A percentile compares a stretch with the other conserved stretches of the same genome.
Evolutionary conservation across 805 yeast genomes (phyloP).

Genomic region (Wickerhamiella dianesei): DNA sequence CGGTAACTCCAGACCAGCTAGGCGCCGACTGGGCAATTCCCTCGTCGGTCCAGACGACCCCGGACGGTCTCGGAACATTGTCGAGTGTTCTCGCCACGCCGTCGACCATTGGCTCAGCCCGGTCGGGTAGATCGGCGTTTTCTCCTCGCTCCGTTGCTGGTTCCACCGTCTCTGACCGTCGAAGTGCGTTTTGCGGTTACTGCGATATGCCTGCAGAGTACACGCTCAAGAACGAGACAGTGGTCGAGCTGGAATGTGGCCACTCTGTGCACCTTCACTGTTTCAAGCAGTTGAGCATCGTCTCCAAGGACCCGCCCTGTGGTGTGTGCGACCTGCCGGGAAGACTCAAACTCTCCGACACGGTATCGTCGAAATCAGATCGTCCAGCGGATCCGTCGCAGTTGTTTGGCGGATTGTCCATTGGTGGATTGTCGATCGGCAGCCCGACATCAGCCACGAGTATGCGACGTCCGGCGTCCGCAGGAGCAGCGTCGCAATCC

Average conservation of each 20-base stretch:
- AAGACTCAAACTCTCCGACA: not conserved
- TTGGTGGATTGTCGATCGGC: not conserved
- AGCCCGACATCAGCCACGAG: too few relatives aligned
- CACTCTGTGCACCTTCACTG: slow-evolving; percentile 1
- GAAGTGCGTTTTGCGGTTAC: not conserved
- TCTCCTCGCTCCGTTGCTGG: not conserved
- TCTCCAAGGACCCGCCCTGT: slow-evolving; percentile 1
- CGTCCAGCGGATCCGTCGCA: not conserved
- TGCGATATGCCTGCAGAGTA: slow-evolving; percentile 1
- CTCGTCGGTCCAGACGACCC: not conserved
- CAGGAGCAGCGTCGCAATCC: too few relatives aligned
- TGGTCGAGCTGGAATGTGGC: slow-evolving; percentile 1
- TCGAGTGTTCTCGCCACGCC: not conserved
- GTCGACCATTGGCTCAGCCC: not conserved
- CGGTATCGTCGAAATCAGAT: not conserved
- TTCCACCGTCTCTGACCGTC: not conserved
- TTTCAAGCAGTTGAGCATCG: not conserved
- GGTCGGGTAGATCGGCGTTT: not conserved
- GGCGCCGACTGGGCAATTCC: not conserved
- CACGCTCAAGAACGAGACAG: not conserved
- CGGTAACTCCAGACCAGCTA: not conserved
- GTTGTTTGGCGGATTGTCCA: not conserved
- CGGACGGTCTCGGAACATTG: not conserved
- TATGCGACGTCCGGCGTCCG: too few relatives aligned
- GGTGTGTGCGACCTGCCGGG: slow-evolving; percentile 1